Base-by-base conservation (phyloP, 1,284 basidiomycete genomes). In the Naganishia liquefaciens region DNA sequence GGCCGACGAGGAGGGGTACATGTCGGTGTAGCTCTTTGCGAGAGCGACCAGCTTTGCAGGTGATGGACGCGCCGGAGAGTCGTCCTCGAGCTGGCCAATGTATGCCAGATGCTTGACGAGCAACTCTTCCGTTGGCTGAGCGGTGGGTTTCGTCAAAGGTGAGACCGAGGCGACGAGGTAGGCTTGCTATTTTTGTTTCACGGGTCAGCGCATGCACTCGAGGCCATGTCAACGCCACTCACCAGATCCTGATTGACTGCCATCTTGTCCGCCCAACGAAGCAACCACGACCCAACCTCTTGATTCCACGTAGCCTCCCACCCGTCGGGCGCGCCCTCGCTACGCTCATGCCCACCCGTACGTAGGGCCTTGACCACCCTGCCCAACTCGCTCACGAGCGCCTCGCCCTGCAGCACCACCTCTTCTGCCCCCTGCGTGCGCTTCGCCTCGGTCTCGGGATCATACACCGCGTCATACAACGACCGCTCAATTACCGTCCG, bases 391-490 rank as follows among this genome's bases (percentile, higher is more conserved):
- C 33, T 53, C 21, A 66, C 70, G 46, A 54, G 40, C 43, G 65
- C 67, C 52, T 64, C 54, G 10, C 68, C 70, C 9, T 57, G 42
- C 1, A 71, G 55, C 19, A 58, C 67, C 11, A 66, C 52, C 23
- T 40, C n/a, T 6, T 62, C 40, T 13, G 57, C 67, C 21, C 58
- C 49, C 43, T 52, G 62, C n/a, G 77, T 74, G 4, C 77, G 75
- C 25, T 74, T 58, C 49, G 71, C 70, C 1, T 30, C 71, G 67
- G 2, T 73, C 72, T 73, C 75, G 2, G 72, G 54, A 21, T 73
- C 69, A 63, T 79, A 80, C 21, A 66, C 44, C n/a, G 68, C 66
- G 62, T 79, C 79, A 62, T 76, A 76, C 44, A 80, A 70, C 11
- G 60, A 57, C 27, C 68, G 68, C 10, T 72, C 74, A 46, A 77